These are phyloP conservation scores for Pseudohyphozyma bogoriensis DNA, from an alignment of 768 basidiomycete species.

Conservation along the genomic window DNA sequence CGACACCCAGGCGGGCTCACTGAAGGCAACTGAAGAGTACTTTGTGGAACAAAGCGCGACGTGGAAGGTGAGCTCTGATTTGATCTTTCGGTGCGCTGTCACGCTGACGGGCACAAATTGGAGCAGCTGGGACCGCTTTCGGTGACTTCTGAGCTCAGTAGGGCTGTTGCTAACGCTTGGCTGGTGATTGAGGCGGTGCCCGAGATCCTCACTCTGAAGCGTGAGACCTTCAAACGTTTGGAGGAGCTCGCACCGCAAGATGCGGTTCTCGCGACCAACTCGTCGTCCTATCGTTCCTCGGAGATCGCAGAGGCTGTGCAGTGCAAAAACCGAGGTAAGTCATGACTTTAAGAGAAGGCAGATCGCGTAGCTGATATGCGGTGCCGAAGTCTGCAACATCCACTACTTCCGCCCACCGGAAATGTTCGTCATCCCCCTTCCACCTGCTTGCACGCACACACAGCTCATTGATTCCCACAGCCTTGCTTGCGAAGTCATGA, in stretches of 20 bases:
- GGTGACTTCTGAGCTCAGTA: neutral
- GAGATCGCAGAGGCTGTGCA: neutral
- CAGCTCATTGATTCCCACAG: neutral
- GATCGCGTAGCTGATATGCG: neutral
- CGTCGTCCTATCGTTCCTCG: constrained; percentile 2
- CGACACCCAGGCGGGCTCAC: neutral
- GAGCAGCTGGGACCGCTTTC: neutral
- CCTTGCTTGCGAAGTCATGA: constrained; percentile 4
- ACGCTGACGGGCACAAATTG: too few relatives aligned
- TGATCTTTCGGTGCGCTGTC: neutral
- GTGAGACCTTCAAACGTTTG: neutral
- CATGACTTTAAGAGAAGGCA: neutral
- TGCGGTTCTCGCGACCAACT: constrained; percentile 4
- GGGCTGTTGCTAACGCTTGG: constrained; percentile 2
- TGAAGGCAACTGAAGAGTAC: neutral
- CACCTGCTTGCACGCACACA: neutral
- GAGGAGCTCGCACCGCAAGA: neutral
- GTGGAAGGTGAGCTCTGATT: neutral
- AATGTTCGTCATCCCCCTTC: neutral
- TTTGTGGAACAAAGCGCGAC: neutral
- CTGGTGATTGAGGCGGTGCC: constrained; percentile 7
- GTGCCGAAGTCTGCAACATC: constrained; percentile 4
- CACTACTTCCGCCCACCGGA: constrained; percentile 11
- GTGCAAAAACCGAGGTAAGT: neutral
- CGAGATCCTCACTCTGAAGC: constrained; percentile 2